Base-by-base conservation (phyloP, 1,284 basidiomycete species). In the Cerioporus squamosus region DNA sequence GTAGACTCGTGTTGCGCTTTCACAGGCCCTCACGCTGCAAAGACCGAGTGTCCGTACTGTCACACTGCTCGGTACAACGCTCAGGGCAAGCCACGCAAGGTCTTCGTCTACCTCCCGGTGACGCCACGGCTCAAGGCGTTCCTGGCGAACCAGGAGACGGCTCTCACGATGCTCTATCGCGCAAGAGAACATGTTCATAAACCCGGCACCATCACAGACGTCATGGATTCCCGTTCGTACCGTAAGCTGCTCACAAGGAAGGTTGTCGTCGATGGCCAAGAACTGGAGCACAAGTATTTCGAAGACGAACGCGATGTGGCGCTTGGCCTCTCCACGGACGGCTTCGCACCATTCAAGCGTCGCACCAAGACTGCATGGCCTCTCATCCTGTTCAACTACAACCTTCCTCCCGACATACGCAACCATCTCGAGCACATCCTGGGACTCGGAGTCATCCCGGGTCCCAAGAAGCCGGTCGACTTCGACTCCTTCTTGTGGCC, bases 401-500 rank as follows among this genome's bases (percentile, higher is more conserved):
- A 74, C 49, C 70, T 80, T 5, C 72, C 74, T 0, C 76, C 77
- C 5, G 70, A 74, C 6, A 59, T 67, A 5, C 68, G 66, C 5
- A 67, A 73, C 47, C 72, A 71, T 26, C 59, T 68, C 5, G 46
- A 71, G 7, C 17, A 77, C 55, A 68, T 77, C 12, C 52, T 81
- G 1, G 66, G 63, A 18, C 50, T 80, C 18, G 77, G 77, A 9
- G 67, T 79, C 15, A 75, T 81, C 43, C 79, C 79, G 0, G 78
- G 79, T 0, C 80, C 78, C 0, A 77, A 75, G 22, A 77, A 77
- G 49, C 78, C 79, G 0, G 60, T 68, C 2, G 75, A 80, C 57
- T 65, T 74, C 3, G 74, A 81, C 63, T 81, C 77, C 0, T 82
- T 79, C 59, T 62, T 78, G 0, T 75, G 70, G 69, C 79, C 76